phyloP scores from a whole-genome alignment of 306 rosid genomes.

The Cicer bijugum region DNA sequence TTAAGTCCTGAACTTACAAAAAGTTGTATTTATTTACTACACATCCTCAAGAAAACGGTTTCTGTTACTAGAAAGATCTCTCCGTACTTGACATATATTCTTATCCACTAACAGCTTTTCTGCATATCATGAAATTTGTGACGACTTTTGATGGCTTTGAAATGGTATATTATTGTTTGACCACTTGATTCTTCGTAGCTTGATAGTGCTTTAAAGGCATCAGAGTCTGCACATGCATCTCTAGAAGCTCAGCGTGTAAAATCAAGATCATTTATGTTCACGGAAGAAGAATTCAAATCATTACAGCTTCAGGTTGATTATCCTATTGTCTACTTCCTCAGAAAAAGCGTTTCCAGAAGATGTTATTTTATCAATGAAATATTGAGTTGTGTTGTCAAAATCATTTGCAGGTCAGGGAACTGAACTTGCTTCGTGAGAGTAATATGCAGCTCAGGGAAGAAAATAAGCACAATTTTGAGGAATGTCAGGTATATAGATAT shows the following conservation, averaged over 20 bases:
- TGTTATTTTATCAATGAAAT: constrained; percentile 13
- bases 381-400: constrained; percentile 21
- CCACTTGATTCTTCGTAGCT: constrained; percentile 56
- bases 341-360: background rate
- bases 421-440: constrained; percentile 96
- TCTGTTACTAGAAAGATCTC: background rate
- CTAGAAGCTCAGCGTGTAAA: constrained; percentile 78
- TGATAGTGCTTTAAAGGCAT: constrained; percentile 82
- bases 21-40: background rate
- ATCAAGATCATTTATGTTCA: constrained; percentile 70
- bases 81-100: background rate
- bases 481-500: constrained; percentile 72
- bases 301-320: constrained; percentile 83
- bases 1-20: background rate
- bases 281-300: constrained; percentile 90
- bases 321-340: constrained; percentile 3
- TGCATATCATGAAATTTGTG: constrained; percentile 14
- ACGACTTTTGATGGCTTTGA: background rate
- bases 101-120: background rate
- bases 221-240: constrained; percentile 76
- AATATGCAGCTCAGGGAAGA: constrained; percentile 96
- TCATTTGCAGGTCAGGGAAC: constrained; percentile 76
- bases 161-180: constrained; percentile 14
- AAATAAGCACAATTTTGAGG: constrained; percentile 95
- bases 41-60: constrained; percentile 1